A percentile compares a stretch with the other conserved stretches of the same genome.
Evolutionary conservation across 208 protist species (phyloP).

Genomic region (Trypanosoma rangeli): DNA sequence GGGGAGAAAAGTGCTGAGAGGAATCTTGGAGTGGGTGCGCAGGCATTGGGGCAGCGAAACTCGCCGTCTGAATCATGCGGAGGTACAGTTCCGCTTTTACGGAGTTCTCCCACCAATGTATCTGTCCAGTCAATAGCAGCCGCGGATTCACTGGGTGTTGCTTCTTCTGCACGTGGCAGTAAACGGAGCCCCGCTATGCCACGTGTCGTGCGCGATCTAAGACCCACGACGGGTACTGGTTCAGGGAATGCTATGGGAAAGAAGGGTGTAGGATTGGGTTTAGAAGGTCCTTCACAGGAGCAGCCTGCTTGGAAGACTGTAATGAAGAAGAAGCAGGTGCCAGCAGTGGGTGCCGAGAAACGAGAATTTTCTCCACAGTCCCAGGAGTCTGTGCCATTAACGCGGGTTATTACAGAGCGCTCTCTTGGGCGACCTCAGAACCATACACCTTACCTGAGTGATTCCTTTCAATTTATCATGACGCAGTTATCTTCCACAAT

Average conservation of each 20-base stretch:
- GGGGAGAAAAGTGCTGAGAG: conserved; percentile 7
- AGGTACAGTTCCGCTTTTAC: conserved; percentile 7
- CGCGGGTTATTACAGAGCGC: background rate
- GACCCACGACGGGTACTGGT: background rate
- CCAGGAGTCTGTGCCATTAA: background rate
- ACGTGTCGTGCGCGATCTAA: background rate
- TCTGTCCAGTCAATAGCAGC: conserved; percentile 8
- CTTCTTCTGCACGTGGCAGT: conserved; percentile 15
- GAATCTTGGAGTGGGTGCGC: conserved; percentile 10
- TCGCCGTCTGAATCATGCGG: conserved; percentile 13
- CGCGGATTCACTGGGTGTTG: background rate
- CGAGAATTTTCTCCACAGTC: background rate
- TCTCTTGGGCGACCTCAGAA: background rate
- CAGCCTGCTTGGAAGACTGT: background rate
- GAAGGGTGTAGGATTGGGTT: background rate
- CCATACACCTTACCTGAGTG: background rate
- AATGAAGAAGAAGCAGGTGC: background rate
- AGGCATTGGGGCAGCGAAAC: conserved; percentile 22
- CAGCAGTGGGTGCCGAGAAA: background rate
- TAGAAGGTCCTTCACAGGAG: background rate
- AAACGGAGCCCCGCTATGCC: background rate
- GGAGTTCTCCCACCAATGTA: conserved; percentile 16
- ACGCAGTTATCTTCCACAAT: background rate
- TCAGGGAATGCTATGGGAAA: background rate
- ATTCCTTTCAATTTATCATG: background rate